phyloP scores from a whole-genome alignment of 768 basidiomycete species.

The Lentinula sp. region DNA sequence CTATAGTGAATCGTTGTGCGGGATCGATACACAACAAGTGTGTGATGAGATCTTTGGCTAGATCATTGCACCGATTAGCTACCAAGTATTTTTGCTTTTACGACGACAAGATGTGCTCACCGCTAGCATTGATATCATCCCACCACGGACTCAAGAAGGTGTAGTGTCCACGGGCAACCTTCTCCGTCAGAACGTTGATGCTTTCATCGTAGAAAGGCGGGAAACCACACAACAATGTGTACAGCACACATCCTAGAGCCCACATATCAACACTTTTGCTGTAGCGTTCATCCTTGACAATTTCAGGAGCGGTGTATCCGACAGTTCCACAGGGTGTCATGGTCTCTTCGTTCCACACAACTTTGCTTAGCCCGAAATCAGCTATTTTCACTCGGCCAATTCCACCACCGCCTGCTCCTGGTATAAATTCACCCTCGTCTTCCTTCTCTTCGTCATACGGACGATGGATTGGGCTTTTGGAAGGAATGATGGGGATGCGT shows the following conservation, averaged over 20 bases:
- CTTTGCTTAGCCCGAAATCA: constrained; percentile 95
- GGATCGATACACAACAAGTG: constrained; percentile 96
- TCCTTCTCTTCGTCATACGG: constrained; percentile 98
- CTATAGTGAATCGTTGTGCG: constrained; percentile 92
- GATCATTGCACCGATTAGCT: not conserved
- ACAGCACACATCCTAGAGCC: constrained; percentile 98
- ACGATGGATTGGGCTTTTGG: constrained; percentile 63
- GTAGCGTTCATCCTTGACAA: constrained; percentile 97
- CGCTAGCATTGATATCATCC: constrained; percentile 86
- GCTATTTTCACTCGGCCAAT: constrained; percentile 98
- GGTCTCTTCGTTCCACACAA: constrained; percentile 98
- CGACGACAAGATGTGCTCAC: constrained; percentile 31
- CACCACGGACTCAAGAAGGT: constrained; percentile 99
- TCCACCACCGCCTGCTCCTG: constrained; percentile 91
- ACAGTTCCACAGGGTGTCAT: constrained; percentile 99
- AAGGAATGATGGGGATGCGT: constrained; percentile 86
- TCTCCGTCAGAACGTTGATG: constrained; percentile 96
- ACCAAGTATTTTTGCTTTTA: not conserved
- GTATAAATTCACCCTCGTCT: constrained; percentile 94
- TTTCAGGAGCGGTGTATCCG: constrained; percentile 98
- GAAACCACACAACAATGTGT: constrained; percentile 96
- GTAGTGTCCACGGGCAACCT: constrained; percentile 95
- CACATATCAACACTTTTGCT: constrained; percentile 99
- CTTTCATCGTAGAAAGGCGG: constrained; percentile 99
- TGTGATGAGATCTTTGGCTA: constrained; percentile 92